These are phyloP conservation scores for Lophiostoma macrostomum DNA, from an alignment of 495 filamentous ascomycete genomes.

Conservation along the genomic window DNA sequence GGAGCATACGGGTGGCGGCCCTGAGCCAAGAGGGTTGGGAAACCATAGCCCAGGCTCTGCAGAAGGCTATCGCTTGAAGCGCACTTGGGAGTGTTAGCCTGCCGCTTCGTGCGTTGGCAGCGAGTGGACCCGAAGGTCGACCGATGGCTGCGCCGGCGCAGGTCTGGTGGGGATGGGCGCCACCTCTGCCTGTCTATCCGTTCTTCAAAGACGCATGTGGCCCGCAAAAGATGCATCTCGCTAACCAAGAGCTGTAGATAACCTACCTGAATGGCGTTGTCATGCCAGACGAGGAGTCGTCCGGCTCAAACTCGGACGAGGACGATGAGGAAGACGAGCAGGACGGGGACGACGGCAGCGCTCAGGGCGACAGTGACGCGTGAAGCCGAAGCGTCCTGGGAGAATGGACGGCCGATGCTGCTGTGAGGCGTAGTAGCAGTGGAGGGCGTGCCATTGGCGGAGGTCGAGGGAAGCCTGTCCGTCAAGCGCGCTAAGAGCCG, in stretches of 20 bases:
- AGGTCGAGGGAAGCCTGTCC: no score
- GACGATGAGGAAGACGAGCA: constrained; percentile 18
- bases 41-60: constrained; percentile 8
- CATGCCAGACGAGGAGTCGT: constrained; percentile 41
- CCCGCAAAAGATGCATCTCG: not conserved
- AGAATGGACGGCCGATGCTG: not conserved
- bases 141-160: constrained; percentile 15
- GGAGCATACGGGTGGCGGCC: no score
- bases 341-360: not conserved
- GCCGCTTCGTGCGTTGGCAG: constrained; percentile 25
- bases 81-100: not conserved
- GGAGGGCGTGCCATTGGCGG: no score
- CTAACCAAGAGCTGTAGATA: constrained; percentile 38
- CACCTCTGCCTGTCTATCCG: constrained; percentile 5
- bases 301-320: constrained; percentile 20
- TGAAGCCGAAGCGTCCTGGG: not conserved
- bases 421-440: constrained; percentile 10
- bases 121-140: constrained; percentile 11
- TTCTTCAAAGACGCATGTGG: no score
- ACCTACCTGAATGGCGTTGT: constrained; percentile 47
- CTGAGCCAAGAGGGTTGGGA: no score
- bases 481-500: no score
- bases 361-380: not conserved
- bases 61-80: no score
- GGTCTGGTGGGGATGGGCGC: constrained; percentile 11